Conservation (phyloP, 768 basidiomycete genomes). For the Tylopilus intermedius region DNA sequence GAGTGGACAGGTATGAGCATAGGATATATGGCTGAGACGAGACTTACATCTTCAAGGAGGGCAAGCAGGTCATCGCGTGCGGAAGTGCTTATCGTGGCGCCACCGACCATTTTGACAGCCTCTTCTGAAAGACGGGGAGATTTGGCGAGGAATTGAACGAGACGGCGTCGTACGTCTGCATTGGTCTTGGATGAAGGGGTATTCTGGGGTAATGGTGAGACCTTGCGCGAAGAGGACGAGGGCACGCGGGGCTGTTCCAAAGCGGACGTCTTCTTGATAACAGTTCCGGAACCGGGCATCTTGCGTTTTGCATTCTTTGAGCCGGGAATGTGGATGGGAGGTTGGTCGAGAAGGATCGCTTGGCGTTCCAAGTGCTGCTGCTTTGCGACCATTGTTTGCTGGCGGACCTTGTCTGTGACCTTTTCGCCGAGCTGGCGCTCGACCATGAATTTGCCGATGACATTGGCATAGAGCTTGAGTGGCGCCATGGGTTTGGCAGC, state of each 20-base stretch:
- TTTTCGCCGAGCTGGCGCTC: constrained; percentile 53
- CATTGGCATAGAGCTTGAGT: constrained; percentile 68
- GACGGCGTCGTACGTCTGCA: constrained; percentile 32
- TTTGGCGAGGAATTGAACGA: constrained; percentile 50
- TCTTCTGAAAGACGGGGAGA: constrained; percentile 40
- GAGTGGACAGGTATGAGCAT: not conserved
- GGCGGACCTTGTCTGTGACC: constrained; percentile 42
- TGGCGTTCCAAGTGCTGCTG: constrained; percentile 46
- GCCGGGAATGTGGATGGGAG: constrained; percentile 25
- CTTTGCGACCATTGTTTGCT: constrained; percentile 42
- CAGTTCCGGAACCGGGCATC: constrained; percentile 25
- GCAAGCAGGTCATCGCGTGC: constrained; percentile 41
- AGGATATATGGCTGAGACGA: too few relatives aligned
- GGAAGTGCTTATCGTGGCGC: constrained; percentile 31
- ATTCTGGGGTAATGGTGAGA: constrained; percentile 25
- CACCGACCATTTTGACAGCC: constrained; percentile 43
- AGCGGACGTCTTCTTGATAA: constrained; percentile 23
- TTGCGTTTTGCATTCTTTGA: constrained; percentile 44
- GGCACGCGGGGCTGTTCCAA: constrained; percentile 29
- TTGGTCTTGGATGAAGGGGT: constrained; percentile 16
- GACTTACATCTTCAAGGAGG: constrained; percentile 49
- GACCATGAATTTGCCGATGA: constrained; percentile 68
- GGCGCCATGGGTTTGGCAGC: constrained; percentile 56
- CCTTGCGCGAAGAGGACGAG: constrained; percentile 29
- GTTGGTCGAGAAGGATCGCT: constrained; percentile 39